Evolutionary conservation across 1,284 basidiomycete genomes (phyloP).

Genomic region (Ganoderma resinaceum): DNA sequence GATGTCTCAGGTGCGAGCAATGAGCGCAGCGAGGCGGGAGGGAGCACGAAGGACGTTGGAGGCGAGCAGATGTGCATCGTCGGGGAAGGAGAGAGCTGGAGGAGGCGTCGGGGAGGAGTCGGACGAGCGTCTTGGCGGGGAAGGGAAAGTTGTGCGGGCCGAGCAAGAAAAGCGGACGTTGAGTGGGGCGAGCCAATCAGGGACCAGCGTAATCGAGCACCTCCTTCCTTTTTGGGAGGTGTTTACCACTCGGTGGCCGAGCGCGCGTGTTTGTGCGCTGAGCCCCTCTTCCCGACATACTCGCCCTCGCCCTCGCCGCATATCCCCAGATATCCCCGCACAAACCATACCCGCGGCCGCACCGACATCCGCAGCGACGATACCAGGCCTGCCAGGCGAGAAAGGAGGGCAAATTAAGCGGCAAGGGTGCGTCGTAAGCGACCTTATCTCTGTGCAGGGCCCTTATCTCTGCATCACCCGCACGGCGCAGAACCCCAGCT

Average conservation of each 20-base stretch:
- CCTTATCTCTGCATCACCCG: conserved; percentile 30
- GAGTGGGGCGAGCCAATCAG: conserved; percentile 29
- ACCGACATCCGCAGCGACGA: background rate
- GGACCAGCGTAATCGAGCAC: conserved; percentile 19
- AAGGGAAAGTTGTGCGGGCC: background rate
- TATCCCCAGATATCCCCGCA: background rate
- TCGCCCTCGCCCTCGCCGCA: conserved; percentile 4
- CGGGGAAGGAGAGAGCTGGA: background rate
- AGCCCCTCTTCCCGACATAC: conserved; percentile 14
- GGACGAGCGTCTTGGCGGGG: background rate
- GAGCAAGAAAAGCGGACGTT: background rate
- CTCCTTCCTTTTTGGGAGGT: conserved; percentile 25
- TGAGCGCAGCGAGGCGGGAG: background rate
- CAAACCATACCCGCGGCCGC: background rate
- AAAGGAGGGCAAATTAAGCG: background rate
- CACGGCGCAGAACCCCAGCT: conserved; percentile 6
- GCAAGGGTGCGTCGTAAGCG: conserved; percentile 17
- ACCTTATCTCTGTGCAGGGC: conserved; percentile 24
- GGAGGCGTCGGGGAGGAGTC: background rate
- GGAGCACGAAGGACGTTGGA: background rate
- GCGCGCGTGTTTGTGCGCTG: conserved; percentile 14
- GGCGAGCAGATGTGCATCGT: too few relatives aligned
- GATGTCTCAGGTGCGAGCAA: background rate
- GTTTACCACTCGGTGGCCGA: conserved; percentile 25
- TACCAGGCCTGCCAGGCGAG: background rate